Conservation (phyloP, 495 filamentous ascomycete species). For the Podospora fimiseda region DNA sequence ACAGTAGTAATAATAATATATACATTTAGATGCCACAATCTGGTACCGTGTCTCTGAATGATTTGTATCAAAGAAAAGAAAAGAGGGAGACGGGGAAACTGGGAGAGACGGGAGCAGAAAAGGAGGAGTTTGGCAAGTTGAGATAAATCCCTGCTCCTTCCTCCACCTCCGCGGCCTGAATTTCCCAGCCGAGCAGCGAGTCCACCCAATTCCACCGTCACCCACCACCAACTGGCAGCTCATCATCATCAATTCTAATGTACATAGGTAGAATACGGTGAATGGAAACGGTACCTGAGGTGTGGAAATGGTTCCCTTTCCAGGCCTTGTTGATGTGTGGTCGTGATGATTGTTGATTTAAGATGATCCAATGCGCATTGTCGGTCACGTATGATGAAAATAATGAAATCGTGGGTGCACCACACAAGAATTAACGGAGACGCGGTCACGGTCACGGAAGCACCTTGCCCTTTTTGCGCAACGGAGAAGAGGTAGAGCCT, state of each 20-base stretch:
- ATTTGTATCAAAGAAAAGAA: background rate
- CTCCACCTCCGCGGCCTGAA: constrained; percentile 31
- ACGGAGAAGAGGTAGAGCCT: constrained; percentile 20
- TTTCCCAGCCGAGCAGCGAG: constrained; percentile 31
- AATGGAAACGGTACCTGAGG: background rate
- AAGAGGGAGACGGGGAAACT: constrained; percentile 13
- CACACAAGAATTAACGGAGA: too few species aligned
- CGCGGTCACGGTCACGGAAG: too few species aligned
- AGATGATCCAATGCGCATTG: constrained; percentile 7
- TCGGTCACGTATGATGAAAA: constrained; percentile 8
- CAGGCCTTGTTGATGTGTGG: too few species aligned
- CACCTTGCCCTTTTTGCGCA: constrained; percentile 18
- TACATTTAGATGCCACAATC: constrained; percentile 21
- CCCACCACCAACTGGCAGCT: constrained; percentile 20
- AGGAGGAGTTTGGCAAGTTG: constrained; percentile 20
- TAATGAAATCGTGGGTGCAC: too few species aligned
- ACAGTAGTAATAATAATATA: background rate
- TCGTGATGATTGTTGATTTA: too few species aligned
- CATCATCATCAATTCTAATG: constrained; percentile 2
- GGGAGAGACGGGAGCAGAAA: constrained; percentile 7
- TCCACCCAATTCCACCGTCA: constrained; percentile 26
- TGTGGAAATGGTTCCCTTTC: too few species aligned
- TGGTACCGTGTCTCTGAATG: constrained; percentile 32
- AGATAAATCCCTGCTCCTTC: constrained; percentile 30
- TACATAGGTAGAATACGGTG: too few species aligned